Conservation (phyloP, 345 rosid species). For the Eucalyptus grandis region DNA sequence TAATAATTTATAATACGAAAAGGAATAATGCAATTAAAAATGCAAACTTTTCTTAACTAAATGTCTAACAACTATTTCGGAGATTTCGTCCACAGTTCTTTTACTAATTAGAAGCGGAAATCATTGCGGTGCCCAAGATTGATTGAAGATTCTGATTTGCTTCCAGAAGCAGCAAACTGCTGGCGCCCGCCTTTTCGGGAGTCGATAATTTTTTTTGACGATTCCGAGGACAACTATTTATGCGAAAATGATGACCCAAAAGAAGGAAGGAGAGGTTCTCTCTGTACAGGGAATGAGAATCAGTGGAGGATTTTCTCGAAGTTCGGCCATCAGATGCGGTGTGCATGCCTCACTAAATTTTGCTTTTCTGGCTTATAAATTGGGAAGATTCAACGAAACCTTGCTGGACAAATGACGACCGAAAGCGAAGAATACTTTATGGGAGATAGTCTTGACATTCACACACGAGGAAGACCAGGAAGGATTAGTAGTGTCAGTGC, state of each 20-base stretch:
- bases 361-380: neutral
- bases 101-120: neutral
- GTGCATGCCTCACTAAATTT: neutral
- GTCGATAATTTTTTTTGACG: neutral
- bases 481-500: neutral
- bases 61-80: neutral
- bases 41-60: neutral
- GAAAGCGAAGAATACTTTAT: neutral
- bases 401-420: neutral
- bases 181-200: neutral
- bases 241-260: neutral
- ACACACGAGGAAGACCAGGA: neutral
- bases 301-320: neutral
- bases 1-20: neutral
- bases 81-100: neutral
- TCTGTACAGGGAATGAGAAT: neutral
- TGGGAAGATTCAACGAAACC: neutral
- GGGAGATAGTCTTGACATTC: neutral
- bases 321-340: neutral
- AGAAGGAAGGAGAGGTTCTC: neutral
- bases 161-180: neutral
- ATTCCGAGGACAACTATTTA: neutral
- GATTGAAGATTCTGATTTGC: neutral
- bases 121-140: neutral
- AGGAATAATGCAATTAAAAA: neutral